phyloP scores from a whole-genome alignment of 208 protist species.

The Angomonas deanei region DNA sequence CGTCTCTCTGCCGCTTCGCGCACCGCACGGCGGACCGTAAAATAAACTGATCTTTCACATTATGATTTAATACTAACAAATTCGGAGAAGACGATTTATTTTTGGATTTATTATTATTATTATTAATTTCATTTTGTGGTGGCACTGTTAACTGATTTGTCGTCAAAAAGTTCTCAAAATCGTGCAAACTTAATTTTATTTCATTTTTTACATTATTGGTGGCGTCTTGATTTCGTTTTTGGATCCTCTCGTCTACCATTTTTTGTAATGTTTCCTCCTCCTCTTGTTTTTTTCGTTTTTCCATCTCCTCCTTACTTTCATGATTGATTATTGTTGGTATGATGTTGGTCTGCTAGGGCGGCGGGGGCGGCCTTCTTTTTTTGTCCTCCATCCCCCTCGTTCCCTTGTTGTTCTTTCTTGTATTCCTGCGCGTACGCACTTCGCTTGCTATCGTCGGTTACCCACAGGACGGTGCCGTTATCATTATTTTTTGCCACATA shows the following conservation, averaged over 20 bases:
- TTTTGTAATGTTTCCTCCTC: too few species aligned
- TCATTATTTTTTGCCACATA: too few species aligned
- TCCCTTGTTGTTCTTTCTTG: background rate
- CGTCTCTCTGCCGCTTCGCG: too few species aligned
- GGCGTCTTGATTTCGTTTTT: background rate
- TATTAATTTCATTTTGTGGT: constrained; percentile 3
- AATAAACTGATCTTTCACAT: too few species aligned
- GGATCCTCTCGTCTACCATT: too few species aligned
- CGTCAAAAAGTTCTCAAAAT: too few species aligned
- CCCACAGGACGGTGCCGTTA: background rate
- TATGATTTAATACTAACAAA: background rate
- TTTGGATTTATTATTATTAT: constrained; percentile 4
- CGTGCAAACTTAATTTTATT: too few species aligned
- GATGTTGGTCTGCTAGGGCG: too few species aligned
- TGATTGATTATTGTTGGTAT: background rate
- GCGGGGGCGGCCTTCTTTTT: too few species aligned
- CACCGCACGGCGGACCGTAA: too few species aligned
- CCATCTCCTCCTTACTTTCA: background rate
- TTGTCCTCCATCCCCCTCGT: background rate
- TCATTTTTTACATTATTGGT: background rate
- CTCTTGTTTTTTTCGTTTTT: background rate
- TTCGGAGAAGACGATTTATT: background rate
- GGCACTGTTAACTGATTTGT: too few species aligned
- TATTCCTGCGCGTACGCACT: background rate
- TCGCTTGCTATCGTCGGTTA: background rate